Evolutionary conservation across 306 rosid genomes (phyloP).

Genomic region (Bauhinia variegata): DNA sequence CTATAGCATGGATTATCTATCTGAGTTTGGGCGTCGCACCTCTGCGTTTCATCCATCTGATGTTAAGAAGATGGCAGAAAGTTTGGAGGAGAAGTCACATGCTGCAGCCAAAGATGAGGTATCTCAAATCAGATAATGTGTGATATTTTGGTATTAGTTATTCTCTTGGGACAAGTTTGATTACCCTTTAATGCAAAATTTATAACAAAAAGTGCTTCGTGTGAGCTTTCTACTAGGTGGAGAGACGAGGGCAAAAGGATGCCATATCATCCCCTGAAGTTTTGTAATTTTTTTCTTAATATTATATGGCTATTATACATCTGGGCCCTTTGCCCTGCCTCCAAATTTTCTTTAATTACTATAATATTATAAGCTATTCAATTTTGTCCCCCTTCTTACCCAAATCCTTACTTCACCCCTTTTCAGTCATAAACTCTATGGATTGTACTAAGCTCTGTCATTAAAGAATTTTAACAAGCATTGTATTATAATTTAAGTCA

Average conservation of each 20-base stretch:
- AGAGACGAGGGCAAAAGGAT: too few relatives aligned
- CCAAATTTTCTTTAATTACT: too few relatives aligned
- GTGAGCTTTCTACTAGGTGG: background rate
- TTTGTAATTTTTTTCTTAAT: too few relatives aligned
- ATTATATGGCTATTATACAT: too few relatives aligned
- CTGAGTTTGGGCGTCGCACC: background rate
- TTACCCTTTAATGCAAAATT: too few relatives aligned
- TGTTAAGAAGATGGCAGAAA: background rate
- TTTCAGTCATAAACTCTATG: background rate
- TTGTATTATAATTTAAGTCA: background rate
- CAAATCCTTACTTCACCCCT: too few relatives aligned
- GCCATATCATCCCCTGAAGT: too few relatives aligned
- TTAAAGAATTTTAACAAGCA: background rate
- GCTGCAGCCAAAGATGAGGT: constrained; percentile 34
- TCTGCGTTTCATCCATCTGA: background rate
- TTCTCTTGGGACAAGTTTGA: background rate
- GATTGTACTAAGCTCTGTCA: constrained; percentile 1
- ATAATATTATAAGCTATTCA: too few relatives aligned
- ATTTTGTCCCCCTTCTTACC: too few relatives aligned
- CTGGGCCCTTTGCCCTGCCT: too few relatives aligned
- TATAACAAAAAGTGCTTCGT: too few relatives aligned
- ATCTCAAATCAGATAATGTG: constrained; percentile 9
- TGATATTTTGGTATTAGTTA: background rate
- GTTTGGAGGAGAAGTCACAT: background rate
- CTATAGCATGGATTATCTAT: background rate